Evolutionary conservation across 2,329 filamentous ascomycete genomes (phyloP).

Genomic region (Hypomyces perniciosus): DNA sequence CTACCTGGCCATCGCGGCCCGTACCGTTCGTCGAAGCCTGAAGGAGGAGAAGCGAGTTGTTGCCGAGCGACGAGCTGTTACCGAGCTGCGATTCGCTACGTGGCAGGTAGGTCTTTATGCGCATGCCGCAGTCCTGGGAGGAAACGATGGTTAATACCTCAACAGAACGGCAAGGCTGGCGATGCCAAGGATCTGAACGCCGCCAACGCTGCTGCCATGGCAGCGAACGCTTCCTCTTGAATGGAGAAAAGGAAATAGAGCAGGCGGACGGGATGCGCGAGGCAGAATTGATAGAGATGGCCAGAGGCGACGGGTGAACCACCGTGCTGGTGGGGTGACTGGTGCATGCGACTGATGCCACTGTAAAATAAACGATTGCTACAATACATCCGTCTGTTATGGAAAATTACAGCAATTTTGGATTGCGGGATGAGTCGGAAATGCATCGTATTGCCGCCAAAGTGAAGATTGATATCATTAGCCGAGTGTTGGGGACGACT

Average conservation of each 20-base stretch:
- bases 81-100: slow-evolving; percentile 85
- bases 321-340: slow-evolving; percentile 18
- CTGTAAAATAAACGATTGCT: slow-evolving; percentile 32
- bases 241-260: slow-evolving; percentile 9
- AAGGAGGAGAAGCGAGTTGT: slow-evolving; percentile 87
- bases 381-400: slow-evolving; percentile 25
- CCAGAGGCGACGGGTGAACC: slow-evolving; percentile 18
- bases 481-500: no score
- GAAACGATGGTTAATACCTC: slow-evolving; percentile 8
- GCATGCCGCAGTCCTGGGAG: not conserved
- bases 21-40: slow-evolving; percentile 90
- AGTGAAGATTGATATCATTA: not conserved
- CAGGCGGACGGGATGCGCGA: slow-evolving; percentile 1
- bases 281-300: slow-evolving; percentile 4
- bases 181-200: slow-evolving; percentile 67
- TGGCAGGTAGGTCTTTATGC: slow-evolving; percentile 65
- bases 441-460: not conserved
- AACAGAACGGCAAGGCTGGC: slow-evolving; percentile 92
- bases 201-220: slow-evolving; percentile 41
- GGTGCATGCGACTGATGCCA: slow-evolving; percentile 21
- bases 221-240: slow-evolving; percentile 34
- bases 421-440: not conserved
- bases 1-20: slow-evolving; percentile 92
- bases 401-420: not conserved
- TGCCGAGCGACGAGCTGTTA: slow-evolving; percentile 85